Evolutionary conservation across 2,329 filamentous ascomycete species (phyloP), one percentile per base, ranked within the genome.

Genomic region (Fusarium tuaranense): DNA sequence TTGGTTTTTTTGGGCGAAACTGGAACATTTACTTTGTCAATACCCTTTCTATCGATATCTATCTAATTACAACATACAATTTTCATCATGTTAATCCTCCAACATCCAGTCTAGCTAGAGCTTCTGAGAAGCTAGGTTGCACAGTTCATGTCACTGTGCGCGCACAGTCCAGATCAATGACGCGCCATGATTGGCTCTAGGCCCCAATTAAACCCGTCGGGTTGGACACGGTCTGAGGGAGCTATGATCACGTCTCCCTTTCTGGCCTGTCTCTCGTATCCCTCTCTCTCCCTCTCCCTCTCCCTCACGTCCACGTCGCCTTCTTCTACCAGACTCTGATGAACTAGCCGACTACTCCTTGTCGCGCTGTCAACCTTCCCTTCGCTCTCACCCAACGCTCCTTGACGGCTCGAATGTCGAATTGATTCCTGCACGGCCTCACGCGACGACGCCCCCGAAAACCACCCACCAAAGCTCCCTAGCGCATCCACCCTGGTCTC

Each of bases 401-500:
- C 39, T 67, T 75, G 18, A 55, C 46, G 41, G n/a, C 39, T 58
- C 32, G 39, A 61, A 62, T 48, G 34, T 53, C 61, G 51, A 71
- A 38, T 44, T 34, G 20, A 69, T 34, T 34, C 34, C 30, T 58
- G 22, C 36, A 18, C 30, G 25, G 30, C 32, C 63, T 46, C 32
- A 48, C 41, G 66, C 63, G 44, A 75, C 48, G 41, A 32, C 30
- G 1, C 2, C 30, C 20, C 59, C 65, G 32, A 68, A 68, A 73
- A 63, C 69, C 63, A 59, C 65, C 46, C 63, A 70, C 66, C 72
- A 65, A 65, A 59, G 65, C 84, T 72, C 72, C 83, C 79, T 75
- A 70, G 67, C 66, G 65, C 59, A 63, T 57, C 51, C 64, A 73
- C 60, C 65, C 70, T 41, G 63, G 70, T 71, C 68, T 63, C 58